These are phyloP conservation scores for Hypholoma fasciculare DNA, from an alignment of 768 basidiomycete genomes.

Conservation along the genomic window DNA sequence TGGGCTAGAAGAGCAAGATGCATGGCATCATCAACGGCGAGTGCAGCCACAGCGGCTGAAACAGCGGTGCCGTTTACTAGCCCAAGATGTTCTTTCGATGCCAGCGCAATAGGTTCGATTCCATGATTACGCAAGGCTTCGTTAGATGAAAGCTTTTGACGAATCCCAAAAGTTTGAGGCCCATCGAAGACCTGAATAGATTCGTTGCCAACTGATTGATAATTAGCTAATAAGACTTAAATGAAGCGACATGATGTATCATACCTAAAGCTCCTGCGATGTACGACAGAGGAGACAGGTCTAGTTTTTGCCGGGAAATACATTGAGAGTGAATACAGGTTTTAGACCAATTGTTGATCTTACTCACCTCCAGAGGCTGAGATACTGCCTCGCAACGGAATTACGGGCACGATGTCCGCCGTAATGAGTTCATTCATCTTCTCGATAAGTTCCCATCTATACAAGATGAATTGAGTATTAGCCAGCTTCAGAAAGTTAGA, in stretches of 20 bases:
- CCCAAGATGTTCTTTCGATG: constrained; percentile 69
- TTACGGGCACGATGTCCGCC: constrained; percentile 67
- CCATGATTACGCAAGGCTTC: constrained; percentile 52
- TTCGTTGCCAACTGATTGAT: constrained; percentile 46
- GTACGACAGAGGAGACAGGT: constrained; percentile 54
- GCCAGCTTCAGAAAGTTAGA: background rate
- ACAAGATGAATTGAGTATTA: background rate
- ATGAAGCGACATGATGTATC: background rate
- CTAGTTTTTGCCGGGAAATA: constrained; percentile 20
- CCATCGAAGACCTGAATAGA: constrained; percentile 67
- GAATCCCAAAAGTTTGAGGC: constrained; percentile 45
- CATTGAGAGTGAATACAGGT: background rate
- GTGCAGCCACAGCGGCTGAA: constrained; percentile 69
- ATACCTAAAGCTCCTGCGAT: constrained; percentile 68
- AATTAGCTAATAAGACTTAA: background rate
- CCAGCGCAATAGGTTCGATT: constrained; percentile 59
- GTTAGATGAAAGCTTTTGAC: constrained; percentile 50
- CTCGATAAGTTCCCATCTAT: constrained; percentile 69
- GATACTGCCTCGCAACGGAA: constrained; percentile 79
- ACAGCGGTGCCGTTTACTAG: constrained; percentile 79
- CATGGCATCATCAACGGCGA: constrained; percentile 70
- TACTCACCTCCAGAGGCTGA: constrained; percentile 72
- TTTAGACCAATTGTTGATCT: constrained; percentile 1
- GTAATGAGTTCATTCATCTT: constrained; percentile 64
- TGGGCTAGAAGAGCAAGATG: constrained; percentile 63